Evolutionary conservation across 2,329 filamentous ascomycete species (phyloP).

Genomic region (Phialocephala sp.): DNA sequence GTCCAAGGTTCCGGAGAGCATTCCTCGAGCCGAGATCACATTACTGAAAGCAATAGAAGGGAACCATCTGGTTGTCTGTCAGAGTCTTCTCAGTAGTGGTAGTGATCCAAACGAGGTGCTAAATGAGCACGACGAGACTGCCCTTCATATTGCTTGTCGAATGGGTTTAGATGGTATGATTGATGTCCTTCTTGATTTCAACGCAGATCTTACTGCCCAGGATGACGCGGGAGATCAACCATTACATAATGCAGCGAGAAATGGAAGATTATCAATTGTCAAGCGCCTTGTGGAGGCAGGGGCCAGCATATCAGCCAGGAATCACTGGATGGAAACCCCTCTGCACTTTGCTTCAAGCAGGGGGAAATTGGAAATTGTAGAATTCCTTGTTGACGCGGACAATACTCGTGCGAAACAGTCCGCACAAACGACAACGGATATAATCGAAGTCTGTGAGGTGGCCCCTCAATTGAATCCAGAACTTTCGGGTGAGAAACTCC

Average conservation of each 20-base stretch:
- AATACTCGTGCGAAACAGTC: neutral
- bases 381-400: constrained; percentile 1
- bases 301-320: constrained; percentile 6
- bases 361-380: constrained; percentile 6
- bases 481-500: neutral
- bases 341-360: constrained; percentile 13
- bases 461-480: neutral
- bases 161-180: constrained; percentile 1
- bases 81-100: neutral
- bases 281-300: constrained; percentile 9
- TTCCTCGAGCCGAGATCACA: neutral
- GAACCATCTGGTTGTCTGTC: neutral
- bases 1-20: neutral
- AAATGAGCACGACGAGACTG: neutral
- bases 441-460: neutral
- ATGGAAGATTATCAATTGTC: neutral
- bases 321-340: constrained; percentile 15
- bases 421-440: neutral
- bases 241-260: constrained; percentile 9
- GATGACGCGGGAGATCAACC: constrained; percentile 6
- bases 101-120: constrained; percentile 1
- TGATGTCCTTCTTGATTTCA: constrained; percentile 8
- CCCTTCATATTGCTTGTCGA: constrained; percentile 15
- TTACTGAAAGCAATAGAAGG: neutral
- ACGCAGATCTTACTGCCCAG: constrained; percentile 3